Base-by-base conservation (phyloP, 371 early-diverging fungal species). In the Mucor piriformis region DNA sequence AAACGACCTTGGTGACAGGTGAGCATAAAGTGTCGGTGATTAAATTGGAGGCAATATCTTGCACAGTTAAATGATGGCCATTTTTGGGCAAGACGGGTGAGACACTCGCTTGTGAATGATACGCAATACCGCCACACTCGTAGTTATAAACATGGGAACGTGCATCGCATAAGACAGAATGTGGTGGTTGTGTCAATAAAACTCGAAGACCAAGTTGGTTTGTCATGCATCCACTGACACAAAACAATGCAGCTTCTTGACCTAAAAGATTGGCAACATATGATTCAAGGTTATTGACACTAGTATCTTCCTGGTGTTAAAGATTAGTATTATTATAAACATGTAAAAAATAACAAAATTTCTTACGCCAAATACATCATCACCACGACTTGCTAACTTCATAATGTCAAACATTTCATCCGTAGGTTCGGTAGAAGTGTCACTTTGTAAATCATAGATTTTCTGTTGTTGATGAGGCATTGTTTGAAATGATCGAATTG, bases 151-250 rank as follows among this genome's bases (percentile, higher is more conserved):
- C 76, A 60, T 95, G 96, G 0, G 92, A 77, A 21, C 94, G 78
- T n/a, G 72, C 61, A 61, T 96, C 96, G 44, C 80, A 81, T 7
- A 95, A 51, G 2, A 95, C 84, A 1, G 89, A 85, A 48, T 93
- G 86, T 0, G 95, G 95, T n/a, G 94, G 93, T 33, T 81, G 78
- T 25, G 65, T 66, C 7, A 96, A 65, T 38, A 89, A 87, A 0
- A 86, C 66, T n/a, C 95, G 88, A 40, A 94, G 79, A 11, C 88
- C 95, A 11, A 95, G 59, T 72, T 95, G 90, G 72, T 95, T 96
- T 51, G 91, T 74, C 90, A 95, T 89, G 12, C 93, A 93, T 0
- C 92, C 94, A 2, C 87, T 83, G 0, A 84, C 78, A 57, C 89
- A 87, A 68, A 92, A 95, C 6, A 96, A 69, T 7, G 89, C 92